Base-by-base conservation (phyloP, 352 stramenopile genomes). In the Phytopythium vexans region DNA sequence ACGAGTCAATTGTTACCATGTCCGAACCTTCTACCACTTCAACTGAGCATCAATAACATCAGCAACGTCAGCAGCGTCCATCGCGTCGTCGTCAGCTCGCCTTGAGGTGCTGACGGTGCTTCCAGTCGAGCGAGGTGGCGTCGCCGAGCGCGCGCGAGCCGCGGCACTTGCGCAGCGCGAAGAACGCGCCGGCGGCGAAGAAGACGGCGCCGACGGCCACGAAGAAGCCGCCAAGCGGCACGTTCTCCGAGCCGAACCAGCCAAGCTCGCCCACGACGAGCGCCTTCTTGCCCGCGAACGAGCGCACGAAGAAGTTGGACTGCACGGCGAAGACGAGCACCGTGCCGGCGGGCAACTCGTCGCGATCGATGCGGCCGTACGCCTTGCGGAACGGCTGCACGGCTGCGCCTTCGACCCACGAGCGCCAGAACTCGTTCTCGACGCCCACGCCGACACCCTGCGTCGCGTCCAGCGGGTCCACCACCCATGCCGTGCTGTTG, bases 281-380 rank as follows among this genome's bases (percentile, higher is more conserved):
- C n/a, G 82, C 66, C 51, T 92, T 92, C 39, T 70, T 65, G 27
- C 76, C 82, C 9, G 34, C 64, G 44, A 92, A 88, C 2, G 72
- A 86, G 6, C 77, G 64, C 14, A 91, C 77, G 48, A 72, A 90
- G 64, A 86, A 92, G 51, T 90, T 90, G 42, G 82, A 92, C 58
- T 90, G 82, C 45, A 92, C 80, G 1, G 80, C 82, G 48, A 92
- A 90, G 32, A 72, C 70, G 36, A 92, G 70, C 37, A 44, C 84
- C 15, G 82, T 90, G 39, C 59, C 59, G 0, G 58, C 65, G 0
- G 76, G 82, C 12, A 92, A 52, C 47, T 21, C 9, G 8, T 16
- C 15, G 43, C 54, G 63, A 36, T 77, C 49, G 43, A 92, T 86
- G 46, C 69, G 69, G 32, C 72, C 82, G 54, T 90, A 89, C 1